Conservation (phyloP, 345 rosid genomes). For the Excoecaria cochinchinensis region DNA sequence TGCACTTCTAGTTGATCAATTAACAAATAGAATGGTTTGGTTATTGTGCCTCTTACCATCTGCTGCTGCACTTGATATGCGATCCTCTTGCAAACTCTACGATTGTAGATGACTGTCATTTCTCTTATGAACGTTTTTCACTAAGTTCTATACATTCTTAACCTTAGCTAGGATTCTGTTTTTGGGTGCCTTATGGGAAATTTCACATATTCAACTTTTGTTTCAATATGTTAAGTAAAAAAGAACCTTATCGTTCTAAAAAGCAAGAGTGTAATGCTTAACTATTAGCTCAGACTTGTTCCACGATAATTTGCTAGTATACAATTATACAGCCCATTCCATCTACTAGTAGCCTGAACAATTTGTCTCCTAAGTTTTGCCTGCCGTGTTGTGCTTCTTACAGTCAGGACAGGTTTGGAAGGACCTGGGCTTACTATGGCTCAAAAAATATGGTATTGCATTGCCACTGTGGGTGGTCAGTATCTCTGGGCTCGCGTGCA, state of each 20-base stretch:
- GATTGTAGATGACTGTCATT: neutral
- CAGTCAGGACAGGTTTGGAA: slow-evolving; percentile 92
- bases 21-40: neutral
- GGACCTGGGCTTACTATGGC: slow-evolving; percentile 86
- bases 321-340: neutral
- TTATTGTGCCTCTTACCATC: neutral
- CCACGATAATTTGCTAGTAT: neutral
- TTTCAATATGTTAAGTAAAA: neutral
- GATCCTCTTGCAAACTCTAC: slow-evolving; percentile 2
- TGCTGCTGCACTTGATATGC: neutral
- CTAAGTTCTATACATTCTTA: neutral
- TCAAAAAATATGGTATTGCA: slow-evolving; percentile 89
- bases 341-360: neutral
- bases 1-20: neutral
- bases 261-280: neutral
- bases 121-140: neutral
- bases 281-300: neutral
- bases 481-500: slow-evolving; percentile 87
- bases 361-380: neutral
- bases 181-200: neutral
- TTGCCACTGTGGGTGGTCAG: slow-evolving; percentile 93
- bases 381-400: slow-evolving; percentile 16
- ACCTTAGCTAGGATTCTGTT: neutral
- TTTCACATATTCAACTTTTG: neutral
- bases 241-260: neutral